Percentiles rank a stretch among this genome's conserved stretches.
These are phyloP conservation scores for Tillandsia leiboldiana DNA, from an alignment of 176 grass and related monocot species.

Conservation along the genomic window DNA sequence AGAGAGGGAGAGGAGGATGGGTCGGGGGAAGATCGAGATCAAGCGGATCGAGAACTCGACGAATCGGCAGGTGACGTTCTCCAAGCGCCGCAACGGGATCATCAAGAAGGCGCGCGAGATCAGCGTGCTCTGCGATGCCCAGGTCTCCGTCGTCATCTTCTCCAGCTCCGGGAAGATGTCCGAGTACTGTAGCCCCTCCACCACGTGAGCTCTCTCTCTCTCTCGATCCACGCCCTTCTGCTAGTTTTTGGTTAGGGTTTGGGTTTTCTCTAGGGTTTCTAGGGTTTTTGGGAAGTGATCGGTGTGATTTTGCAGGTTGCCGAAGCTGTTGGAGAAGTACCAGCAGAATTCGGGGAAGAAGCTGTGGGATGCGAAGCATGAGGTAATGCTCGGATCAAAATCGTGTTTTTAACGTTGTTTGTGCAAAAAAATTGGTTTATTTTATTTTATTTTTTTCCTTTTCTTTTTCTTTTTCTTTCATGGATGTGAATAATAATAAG, in stretches of 20 bases:
- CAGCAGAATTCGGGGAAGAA: slow-evolving; percentile 84
- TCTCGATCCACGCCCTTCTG: background rate
- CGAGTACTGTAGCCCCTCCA: slow-evolving; percentile 72
- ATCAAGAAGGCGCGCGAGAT: slow-evolving; percentile 94
- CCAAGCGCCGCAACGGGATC: slow-evolving; percentile 81
- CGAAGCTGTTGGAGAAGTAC: slow-evolving; percentile 84
- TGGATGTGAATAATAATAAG: background rate
- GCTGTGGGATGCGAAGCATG: slow-evolving; percentile 90
- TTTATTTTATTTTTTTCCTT: background rate
- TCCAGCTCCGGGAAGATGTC: slow-evolving; percentile 90
- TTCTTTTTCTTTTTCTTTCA: background rate
- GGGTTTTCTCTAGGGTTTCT: background rate
- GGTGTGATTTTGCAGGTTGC: slow-evolving; percentile 40
- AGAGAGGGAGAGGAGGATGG: slow-evolving; percentile 30
- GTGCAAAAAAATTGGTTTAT: background rate
- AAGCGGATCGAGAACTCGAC: slow-evolving; percentile 96
- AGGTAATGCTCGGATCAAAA: slow-evolving; percentile 39
- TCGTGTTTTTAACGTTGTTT: background rate
- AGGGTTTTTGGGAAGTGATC: background rate
- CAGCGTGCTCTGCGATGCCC: slow-evolving; percentile 79
- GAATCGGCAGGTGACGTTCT: slow-evolving; percentile 89
- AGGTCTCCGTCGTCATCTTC: slow-evolving; percentile 85
- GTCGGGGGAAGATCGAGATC: slow-evolving; percentile 95
- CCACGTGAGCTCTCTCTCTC: slow-evolving; percentile 26
- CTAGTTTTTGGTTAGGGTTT: background rate